Evolutionary conservation across 768 basidiomycete species (phyloP), one percentile per base, ranked within the genome.

Genomic region (Lentinula sp.): DNA sequence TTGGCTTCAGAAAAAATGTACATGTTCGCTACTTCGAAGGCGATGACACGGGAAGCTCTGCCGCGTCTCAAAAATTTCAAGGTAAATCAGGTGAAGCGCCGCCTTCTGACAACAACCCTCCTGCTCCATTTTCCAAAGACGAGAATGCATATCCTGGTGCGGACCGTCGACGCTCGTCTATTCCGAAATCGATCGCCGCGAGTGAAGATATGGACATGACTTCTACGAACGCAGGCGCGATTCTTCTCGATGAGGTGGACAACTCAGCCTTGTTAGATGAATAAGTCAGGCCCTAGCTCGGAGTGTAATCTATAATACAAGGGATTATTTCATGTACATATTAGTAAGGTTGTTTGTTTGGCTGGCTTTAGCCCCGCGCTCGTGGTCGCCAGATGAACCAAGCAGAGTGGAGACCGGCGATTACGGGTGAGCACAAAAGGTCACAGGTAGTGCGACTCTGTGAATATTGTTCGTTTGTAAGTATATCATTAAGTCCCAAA

Each of bases 81-180:
- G 65, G 66, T 3, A 65, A 67, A 11, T 68, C 70, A 11, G 48
- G 66, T 11, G 65, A 67, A 11, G 67, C 68, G 23, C 62, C 70
- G 42, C 67, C 73, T 50, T 59, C 70, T 39, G 54, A 68, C 59
- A 57, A 63, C 28, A 45, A 46, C 51, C 40, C 65, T 3, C 15
- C 59, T 28, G 46, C 48, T 31, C 64, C 55, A 10, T 56, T 64
- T 18, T 63, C 76, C 37, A 82, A 79, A 50, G 80, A 91, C 66
- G 88, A 91, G 72, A 90, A 91, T 64, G 83, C 78, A 16, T 86
- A 90, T 67, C 87, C 88, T 8, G 84, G 84, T 21, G 79, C 83
- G 18, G 66, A 66, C 56, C 78, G 79, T 37, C 79, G 87, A 16
- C 81, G 84, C 10, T 84, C 81, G 66, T 88, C 87, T 35, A 67